Base-by-base conservation (phyloP, 1,139 yeast genomes). In the Yamadazyma sp. region DNA sequence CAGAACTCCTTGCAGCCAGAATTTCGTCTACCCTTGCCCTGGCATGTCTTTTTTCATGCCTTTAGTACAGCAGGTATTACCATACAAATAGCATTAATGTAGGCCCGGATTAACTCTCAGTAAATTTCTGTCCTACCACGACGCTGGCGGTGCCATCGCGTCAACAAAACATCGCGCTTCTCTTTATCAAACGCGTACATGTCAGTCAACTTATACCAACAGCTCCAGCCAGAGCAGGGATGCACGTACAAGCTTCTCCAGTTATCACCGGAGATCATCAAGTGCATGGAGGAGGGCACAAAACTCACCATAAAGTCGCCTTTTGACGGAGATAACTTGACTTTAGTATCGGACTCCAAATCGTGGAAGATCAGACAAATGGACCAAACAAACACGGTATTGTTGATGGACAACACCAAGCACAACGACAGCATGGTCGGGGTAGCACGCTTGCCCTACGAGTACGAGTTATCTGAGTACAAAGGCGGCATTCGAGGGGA, bases 311-410 rank as follows among this genome's bases (percentile, higher is more conserved):
- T 83, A 43, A 82, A 82, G 54, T 67, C 86, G 2, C 56, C 73
- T 3, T 47, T 56, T 10, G 52, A 56, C 4, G 45, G 62, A 6
- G 59, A 70, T 16, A 75, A 74, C 31, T 70, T 85, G 17, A 86
- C 82, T 20, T 57, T 86, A n/a, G 82, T 90, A 43, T 76, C 94
- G 1, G 52, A 62, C 7, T 49, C 63, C 29, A 59, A 68, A 39
- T 84, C 95, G 0, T 88, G 79, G 76, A 69, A 69, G 39, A 54
- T 89, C 15, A 72, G 90, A 34, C 90, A 85, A 51, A 82, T 86
- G 70, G 86, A 87, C 56, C 97, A 90, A 58, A 86, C 96, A 8
- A 89, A 90, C 57, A 76, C 94, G 1, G 81, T 86, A 10, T 58
- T 88, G 49, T 50, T 89, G 24, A 60, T 80, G 57, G 62, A 68